Evolutionary conservation across 139 green algal genomes (phyloP), one percentile per base, ranked within the genome.

Genomic region (Edaphochlamys debaryana): DNA sequence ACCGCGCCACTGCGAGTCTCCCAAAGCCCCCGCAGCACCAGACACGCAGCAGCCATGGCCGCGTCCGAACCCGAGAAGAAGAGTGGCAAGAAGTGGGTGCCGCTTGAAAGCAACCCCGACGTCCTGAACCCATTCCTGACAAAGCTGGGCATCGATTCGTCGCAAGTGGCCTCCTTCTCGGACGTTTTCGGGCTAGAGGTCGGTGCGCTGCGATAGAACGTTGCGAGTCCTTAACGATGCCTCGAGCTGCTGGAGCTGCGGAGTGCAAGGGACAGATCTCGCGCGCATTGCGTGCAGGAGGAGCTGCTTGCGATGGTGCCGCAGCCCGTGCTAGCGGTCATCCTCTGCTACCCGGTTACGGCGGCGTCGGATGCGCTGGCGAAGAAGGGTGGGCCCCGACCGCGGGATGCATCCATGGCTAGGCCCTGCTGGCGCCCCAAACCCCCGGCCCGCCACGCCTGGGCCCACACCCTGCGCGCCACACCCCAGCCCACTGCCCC

Each of bases 281-380:
- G 11, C 23, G 54, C 15, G 54, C 19, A 6, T 63, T 29, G 54
- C 13, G 30, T 63, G 40, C 48, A 19, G 23, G 34, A 96, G 92
- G 94, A 98, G n/a, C 85, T 98, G 42, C 88, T 99, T 42, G 85
- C 81, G 27, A 97, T 98, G 93, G 93, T 99, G 20, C 95, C 96
- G 0, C 79, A 94, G 64, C 95, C 95, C 3, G 94, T 96, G 34
- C 37, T 93, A 19, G 96, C 96, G 6, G 87, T 98, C 32, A 70
- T 99, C 29, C 79, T 98, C 76, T 92, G 98, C 45, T 99, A 95
- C 70, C 96, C 96, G 5, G 93, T 98, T 42, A 96, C 94, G 19
- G 67, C 89, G 0, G 80, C 85, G 8, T 95, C 84, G 0, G 94
- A 98, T 48, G 86, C 70, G 19, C 87, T 89, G 0, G 90, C 92